Base-by-base conservation (phyloP, 2,329 filamentous ascomycete genomes). In the Fusarium proliferatum region DNA sequence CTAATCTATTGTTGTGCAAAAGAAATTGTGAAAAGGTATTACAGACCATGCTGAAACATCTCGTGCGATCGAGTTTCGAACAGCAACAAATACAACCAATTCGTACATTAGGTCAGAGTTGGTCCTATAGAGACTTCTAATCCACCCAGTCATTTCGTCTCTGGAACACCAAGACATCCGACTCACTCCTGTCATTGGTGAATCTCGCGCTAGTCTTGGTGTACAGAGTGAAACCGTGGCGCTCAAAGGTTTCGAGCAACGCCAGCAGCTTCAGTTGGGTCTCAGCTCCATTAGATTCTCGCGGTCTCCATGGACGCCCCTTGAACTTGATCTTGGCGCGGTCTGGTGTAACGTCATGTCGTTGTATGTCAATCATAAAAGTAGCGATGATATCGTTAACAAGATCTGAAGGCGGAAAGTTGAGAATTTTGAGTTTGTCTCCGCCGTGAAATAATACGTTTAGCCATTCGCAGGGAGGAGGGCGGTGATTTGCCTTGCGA, bases 401-500 rank as follows among this genome's bases (percentile, higher is more conserved):
- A 0, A 74, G 63, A 4, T 58, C 49, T 17, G 41, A 2, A 3
- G 72, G 64, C 3, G 60, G 68, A 4, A 53, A 36, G 23, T 66
- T 71, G 33, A 74, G 64, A 1, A 72, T 58, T 23, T 74, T 74
- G 1, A 74, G 48, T 23, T 74, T 74, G n/a, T 74, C 67, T 10
- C 46, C 57, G 2, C 36, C 19, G 2, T 74, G 68, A 6, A 74
- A 74, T 2, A 64, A 74, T 2, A 74, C 41, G 11, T 28, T 57
- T 11, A 72, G 42, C 72, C 72, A 74, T 19, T 66, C 57, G 34
- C 38, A 69, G 0, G 60, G 41, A 0, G 60, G 64, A 0, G 46
- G 57, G 2, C 5, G 12, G 0, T 42, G 17, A 1, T 43, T 45
- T 4, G n/a, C 45, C 43, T 60, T 72, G 2, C 72, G 68, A 3